Evolutionary conservation across 305 asterid genomes (phyloP).

Genomic region (Solanum hybrid): DNA sequence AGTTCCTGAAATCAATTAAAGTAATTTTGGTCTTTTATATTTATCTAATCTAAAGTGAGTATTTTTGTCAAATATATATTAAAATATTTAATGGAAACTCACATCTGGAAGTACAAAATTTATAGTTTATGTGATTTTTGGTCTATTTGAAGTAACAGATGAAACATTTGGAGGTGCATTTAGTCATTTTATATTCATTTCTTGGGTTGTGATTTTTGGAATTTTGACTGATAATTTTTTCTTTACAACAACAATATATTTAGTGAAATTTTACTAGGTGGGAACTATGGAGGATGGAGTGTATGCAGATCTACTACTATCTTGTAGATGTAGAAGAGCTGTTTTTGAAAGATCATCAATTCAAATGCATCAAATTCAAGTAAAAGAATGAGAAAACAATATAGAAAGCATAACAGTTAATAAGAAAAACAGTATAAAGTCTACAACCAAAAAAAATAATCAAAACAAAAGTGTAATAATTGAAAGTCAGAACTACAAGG

Average conservation of each 20-base stretch:
- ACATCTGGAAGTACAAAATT: background rate
- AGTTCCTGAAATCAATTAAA: background rate
- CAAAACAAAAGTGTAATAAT: too few species aligned
- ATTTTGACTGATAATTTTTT: background rate
- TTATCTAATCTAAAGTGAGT: background rate
- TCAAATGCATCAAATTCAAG: too few species aligned
- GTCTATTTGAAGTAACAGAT: background rate
- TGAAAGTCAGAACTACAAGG: too few species aligned
- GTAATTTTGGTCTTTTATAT: background rate
- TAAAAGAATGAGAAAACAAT: too few species aligned
- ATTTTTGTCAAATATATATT: background rate
- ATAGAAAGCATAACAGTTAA: too few species aligned
- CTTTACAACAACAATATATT: background rate
- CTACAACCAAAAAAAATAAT: too few species aligned
- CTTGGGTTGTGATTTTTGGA: background rate
- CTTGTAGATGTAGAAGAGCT: background rate
- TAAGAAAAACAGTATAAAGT: too few species aligned
- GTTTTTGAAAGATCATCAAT: too few species aligned
- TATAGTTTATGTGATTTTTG: background rate
- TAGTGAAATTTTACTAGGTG: background rate
- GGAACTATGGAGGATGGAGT: background rate
- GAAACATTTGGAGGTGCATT: background rate
- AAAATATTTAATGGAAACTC: background rate
- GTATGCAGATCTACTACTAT: background rate
- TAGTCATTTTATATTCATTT: too few species aligned